Percentiles rank a stretch among this genome's conserved stretches.
Conservation (phyloP, 139 green algal genomes). For the Ettlia oleoabundans region DNA sequence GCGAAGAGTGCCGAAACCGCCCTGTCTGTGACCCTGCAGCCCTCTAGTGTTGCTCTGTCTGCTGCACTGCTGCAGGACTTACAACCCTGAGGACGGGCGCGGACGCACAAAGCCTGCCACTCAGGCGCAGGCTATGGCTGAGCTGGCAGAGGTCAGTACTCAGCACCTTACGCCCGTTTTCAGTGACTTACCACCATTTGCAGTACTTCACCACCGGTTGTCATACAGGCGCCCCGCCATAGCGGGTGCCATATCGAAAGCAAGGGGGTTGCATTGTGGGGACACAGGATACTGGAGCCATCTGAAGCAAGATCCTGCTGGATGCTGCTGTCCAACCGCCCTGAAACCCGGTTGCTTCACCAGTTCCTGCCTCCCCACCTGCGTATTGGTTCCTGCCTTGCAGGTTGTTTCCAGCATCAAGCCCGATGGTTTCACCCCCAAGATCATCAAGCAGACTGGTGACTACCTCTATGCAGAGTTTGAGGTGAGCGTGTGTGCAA, state of each 20-base stretch:
- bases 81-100: conserved; percentile 85
- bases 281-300: no score
- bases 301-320: no score
- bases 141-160: conserved; percentile 13
- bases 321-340: no score
- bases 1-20: no score
- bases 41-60: not conserved
- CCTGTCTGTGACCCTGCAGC: no score
- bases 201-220: no score
- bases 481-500: not conserved
- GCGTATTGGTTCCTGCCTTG: not conserved
- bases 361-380: not conserved
- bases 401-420: conserved; percentile 59
- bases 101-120: conserved; percentile 72
- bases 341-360: not conserved
- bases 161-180: no score
- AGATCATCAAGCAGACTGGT: conserved; percentile 80
- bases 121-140: conserved; percentile 86
- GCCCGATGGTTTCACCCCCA: conserved; percentile 84
- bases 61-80: conserved; percentile 61
- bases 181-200: no score
- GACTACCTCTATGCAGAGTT: conserved; percentile 91
- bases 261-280: no score
- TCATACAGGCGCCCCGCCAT: not conserved
- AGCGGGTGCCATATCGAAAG: no score